Base-by-base conservation (phyloP, 164 flowering plant species). In the Magnolia sinica region DNA sequence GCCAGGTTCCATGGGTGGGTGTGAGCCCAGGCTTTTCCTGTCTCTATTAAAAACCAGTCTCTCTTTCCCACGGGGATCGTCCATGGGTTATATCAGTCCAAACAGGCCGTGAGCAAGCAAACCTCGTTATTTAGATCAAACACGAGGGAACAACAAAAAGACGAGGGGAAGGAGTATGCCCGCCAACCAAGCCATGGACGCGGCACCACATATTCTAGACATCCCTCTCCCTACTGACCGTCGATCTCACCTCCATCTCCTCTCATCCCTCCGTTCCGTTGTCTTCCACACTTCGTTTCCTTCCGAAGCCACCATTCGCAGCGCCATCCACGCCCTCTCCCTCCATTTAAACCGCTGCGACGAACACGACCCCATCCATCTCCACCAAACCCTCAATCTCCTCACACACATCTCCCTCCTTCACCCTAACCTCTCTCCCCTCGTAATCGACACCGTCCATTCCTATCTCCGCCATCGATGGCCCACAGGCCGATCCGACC, bases 361-460 rank as follows among this genome's bases (percentile, higher is more conserved):
- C 66, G 67, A 24, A 14, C 73, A 45, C 63, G 68, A 84, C 51
- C 65, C 79, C 8, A 27, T 61, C 45, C 59, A 66, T 22, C 81
- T 63, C 50, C 86, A 66, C 76, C 86, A 85, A 79, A 59, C 70
- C 29, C 84, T 89, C 82, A 84, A 82, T 68, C 92, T 91, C 74
- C 87, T 87, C 76, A 58, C 82, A 20, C 84, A 82, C 61, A 79
- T 90, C 73, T 74, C 89, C 50, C 52, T 45, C 58, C 85, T 66
- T 76, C 88, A 61, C 68, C 75, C 77, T 18, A 71, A 71, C 70
- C 77, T 83, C 82, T 66, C 86, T 20, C 79, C 50, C 22, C 74
- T n/a, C 67, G 69, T 84, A 66, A 74, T 80, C 84, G 61, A 81
- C 76, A 27, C 83, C 23, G 68, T 87, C 69, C 73, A 22, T 50